Evolutionary conservation across 75 land plant genomes (phyloP).

Genomic region (Cunninghamia lanceolata): DNA sequence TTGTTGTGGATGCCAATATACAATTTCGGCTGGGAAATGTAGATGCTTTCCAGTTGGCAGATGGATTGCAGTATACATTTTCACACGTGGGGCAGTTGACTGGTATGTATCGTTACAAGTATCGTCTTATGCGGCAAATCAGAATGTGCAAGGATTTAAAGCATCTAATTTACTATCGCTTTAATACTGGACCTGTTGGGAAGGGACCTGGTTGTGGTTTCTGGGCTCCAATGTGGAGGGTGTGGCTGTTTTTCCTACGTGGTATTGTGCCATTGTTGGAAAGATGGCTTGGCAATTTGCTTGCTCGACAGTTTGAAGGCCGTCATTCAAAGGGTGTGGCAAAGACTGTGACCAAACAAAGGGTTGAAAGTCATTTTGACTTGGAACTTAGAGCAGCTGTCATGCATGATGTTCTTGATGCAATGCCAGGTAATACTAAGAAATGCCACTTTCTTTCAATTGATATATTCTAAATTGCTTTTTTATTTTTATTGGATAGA

Average conservation of each 20-base stretch:
- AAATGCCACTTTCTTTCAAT: neutral
- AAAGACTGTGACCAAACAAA: conserved; percentile 98
- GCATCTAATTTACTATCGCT: conserved; percentile 95
- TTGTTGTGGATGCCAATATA: conserved; percentile 98
- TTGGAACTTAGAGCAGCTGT: conserved; percentile 99
- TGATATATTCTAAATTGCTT: neutral
- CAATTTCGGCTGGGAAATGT: conserved; percentile 99
- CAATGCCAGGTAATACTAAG: conserved; percentile 81
- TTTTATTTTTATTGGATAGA: neutral
- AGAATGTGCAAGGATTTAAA: conserved; percentile 99
- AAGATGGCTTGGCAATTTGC: conserved; percentile 96
- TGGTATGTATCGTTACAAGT: conserved; percentile 99
- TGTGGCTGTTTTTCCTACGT: conserved; percentile 97
- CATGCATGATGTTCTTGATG: conserved; percentile 99
- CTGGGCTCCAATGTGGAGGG: conserved; percentile 99
- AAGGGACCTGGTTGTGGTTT: conserved; percentile 99
- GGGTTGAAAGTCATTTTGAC: conserved; percentile 99
- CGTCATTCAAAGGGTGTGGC: conserved; percentile 99
- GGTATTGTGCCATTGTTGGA: conserved; percentile 97
- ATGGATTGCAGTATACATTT: conserved; percentile 96
- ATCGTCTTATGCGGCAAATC: conserved; percentile 96
- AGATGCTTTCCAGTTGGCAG: conserved; percentile 98
- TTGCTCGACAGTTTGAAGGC: conserved; percentile 99
- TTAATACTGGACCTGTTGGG: conserved; percentile 99
- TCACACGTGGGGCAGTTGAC: conserved; percentile 99